Evolutionary conservation across 2,329 filamentous ascomycete genomes (phyloP).

Genomic region (Mollisiaceae sp.): DNA sequence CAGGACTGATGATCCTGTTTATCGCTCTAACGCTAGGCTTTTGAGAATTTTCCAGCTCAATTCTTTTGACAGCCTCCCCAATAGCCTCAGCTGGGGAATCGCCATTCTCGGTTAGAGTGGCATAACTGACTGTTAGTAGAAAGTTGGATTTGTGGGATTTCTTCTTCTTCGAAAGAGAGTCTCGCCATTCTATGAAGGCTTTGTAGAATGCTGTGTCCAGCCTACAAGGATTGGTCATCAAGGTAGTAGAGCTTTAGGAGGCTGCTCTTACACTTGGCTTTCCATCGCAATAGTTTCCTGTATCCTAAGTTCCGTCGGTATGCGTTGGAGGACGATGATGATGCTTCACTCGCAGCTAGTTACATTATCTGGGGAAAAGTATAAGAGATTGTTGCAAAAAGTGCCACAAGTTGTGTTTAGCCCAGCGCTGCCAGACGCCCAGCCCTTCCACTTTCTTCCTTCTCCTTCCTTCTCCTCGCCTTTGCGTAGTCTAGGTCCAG

Average conservation of each 20-base stretch:
- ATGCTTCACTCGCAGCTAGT: neutral
- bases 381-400: neutral
- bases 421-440: no score
- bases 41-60: neutral
- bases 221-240: neutral
- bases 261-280: neutral
- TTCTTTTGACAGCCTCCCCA: neutral
- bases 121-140: neutral
- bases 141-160: constrained; percentile 1
- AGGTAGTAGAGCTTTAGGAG: neutral
- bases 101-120: neutral
- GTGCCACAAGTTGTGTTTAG: neutral
- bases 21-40: neutral
- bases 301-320: neutral
- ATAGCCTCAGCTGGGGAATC: neutral
- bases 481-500: no score
- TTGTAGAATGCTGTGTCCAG: neutral
- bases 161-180: neutral
- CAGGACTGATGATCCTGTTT: neutral
- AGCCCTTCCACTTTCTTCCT: no score
- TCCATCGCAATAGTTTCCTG: neutral
- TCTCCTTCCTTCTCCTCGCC: no score
- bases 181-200: neutral
- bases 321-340: neutral
- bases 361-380: neutral